Base-by-base conservation (phyloP, 345 rosid species). In the Pelargonium nanum region DNA sequence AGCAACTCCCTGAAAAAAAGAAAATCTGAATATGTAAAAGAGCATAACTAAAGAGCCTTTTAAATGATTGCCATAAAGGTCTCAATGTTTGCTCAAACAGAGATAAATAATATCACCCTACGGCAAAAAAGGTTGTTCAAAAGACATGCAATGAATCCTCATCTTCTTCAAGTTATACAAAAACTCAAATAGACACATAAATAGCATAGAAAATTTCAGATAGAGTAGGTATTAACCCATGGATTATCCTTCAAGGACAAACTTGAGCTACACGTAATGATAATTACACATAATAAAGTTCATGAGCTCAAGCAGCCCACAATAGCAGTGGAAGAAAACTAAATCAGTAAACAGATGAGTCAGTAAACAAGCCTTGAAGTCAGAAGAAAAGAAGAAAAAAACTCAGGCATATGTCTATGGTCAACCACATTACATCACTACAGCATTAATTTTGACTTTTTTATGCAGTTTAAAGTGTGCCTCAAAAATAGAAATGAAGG, bases 1-100 rank as follows among this genome's bases (percentile, higher is more conserved):
- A 8, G 99, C 92, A n/a, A 68, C 82, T 58, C 74, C 83, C 99
- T 94, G 82, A 51, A 64, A 24, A 64, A 62, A 53, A 54, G 55
- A 24, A 59, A 15, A 20, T 68, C 52, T 52, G 30, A 24, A 22
- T 30, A 63, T 61, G n/a, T n/a, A n/a, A n/a, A n/a, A n/a, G n/a
- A n/a, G n/a, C n/a, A n/a, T n/a, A n/a, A n/a, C n/a, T n/a, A n/a
- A n/a, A n/a, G n/a, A n/a, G n/a, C n/a, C n/a, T n/a, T n/a, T n/a
- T n/a, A 24, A 58, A 54, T 23, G n/a, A 60, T 21, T 19, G 15
- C 19, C 53, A 4, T 32, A 23, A 60, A 44, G 9, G 24, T 19
- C 56, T 21, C 28, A 59, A 53, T 25, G 16, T 66, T 64, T 40
- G 48, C 48, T 40, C 13, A 40, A 40, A 40, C 13, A 40, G 48